Evolutionary conservation across 805 yeast genomes (phyloP).

Genomic region (Clavispora carvajalis): DNA sequence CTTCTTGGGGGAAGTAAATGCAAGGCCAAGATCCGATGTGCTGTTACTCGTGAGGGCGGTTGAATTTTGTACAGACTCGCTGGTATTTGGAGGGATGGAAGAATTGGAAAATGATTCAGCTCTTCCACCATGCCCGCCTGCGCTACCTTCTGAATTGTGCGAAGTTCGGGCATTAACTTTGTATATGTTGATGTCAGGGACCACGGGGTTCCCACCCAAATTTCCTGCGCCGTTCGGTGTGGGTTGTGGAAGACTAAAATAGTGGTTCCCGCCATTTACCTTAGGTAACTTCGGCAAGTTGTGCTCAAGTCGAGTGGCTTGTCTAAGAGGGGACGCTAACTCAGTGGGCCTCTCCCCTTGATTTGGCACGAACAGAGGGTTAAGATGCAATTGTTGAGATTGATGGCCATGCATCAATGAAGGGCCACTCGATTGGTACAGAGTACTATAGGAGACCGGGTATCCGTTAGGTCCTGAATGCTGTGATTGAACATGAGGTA

Average conservation of each 20-base stretch:
- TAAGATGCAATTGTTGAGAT: conserved; percentile 5
- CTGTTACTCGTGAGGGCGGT: conserved; percentile 24
- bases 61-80: conserved; percentile 14
- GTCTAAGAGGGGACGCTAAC: conserved; percentile 36
- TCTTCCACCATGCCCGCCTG: conserved; percentile 16
- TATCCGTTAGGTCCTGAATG: conserved; percentile 4
- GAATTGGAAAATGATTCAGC: conserved; percentile 9
- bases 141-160: conserved; percentile 15
- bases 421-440: conserved; percentile 3
- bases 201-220: neutral
- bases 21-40: conserved; percentile 31
- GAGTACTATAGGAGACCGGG: conserved; percentile 3
- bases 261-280: conserved; percentile 18
- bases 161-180: conserved; percentile 12
- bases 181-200: neutral
- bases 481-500: neutral
- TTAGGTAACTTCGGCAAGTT: conserved; percentile 31
- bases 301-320: conserved; percentile 13
- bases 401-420: conserved; percentile 4
- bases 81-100: conserved; percentile 10
- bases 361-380: neutral
- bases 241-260: conserved; percentile 33
- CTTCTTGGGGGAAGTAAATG: conserved; percentile 40
- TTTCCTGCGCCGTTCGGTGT: neutral
- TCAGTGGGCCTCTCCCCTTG: conserved; percentile 12